Conservation (phyloP, 2,329 filamentous ascomycete genomes). For the Diaporthe helianthi region DNA sequence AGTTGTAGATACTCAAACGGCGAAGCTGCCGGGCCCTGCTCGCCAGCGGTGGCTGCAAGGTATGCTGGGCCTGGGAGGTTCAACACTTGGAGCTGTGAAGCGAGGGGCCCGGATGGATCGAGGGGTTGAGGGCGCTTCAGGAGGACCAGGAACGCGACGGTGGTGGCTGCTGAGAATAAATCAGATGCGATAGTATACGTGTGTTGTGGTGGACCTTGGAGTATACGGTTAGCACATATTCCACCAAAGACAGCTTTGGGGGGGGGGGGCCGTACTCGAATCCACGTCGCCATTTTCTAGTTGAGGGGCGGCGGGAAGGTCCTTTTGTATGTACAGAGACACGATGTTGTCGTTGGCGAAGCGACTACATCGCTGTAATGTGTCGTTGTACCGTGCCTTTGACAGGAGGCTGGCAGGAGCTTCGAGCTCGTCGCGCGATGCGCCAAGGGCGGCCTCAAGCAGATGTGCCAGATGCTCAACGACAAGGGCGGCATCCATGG, state of each 20-base stretch:
- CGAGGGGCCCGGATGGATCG: conserved; percentile 81
- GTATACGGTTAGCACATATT: conserved; percentile 40
- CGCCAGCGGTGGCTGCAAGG: conserved; percentile 68
- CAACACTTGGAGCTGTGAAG: conserved; percentile 89
- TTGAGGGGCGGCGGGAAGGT: conserved; percentile 63
- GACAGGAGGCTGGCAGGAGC: conserved; percentile 84
- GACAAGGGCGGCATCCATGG: conserved; percentile 72
- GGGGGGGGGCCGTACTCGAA: conserved; percentile 48
- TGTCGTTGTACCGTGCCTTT: conserved; percentile 74
- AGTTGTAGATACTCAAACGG: conserved; percentile 94
- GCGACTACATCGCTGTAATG: conserved; percentile 83
- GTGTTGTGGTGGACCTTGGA: conserved; percentile 61
- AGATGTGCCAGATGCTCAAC: conserved; percentile 76
- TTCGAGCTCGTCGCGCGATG: conserved; percentile 79
- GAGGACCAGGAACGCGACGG: conserved; percentile 84
- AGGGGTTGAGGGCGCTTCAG: conserved; percentile 90
- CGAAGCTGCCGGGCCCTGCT: conserved; percentile 76
- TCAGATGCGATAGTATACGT: conserved; percentile 83
- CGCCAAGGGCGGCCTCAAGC: conserved; percentile 76
- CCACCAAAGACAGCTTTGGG: not conserved
- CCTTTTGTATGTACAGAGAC: conserved; percentile 91
- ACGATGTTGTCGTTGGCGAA: conserved; percentile 90
- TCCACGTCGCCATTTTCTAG: conserved; percentile 56
- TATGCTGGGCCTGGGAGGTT: conserved; percentile 86
- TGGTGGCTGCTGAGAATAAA: conserved; percentile 79